Percentiles rank a stretch among this genome's conserved stretches.
phyloP scores from a whole-genome alignment of 1,284 basidiomycete genomes.

The Cutaneotrichosporon sp. region DNA sequence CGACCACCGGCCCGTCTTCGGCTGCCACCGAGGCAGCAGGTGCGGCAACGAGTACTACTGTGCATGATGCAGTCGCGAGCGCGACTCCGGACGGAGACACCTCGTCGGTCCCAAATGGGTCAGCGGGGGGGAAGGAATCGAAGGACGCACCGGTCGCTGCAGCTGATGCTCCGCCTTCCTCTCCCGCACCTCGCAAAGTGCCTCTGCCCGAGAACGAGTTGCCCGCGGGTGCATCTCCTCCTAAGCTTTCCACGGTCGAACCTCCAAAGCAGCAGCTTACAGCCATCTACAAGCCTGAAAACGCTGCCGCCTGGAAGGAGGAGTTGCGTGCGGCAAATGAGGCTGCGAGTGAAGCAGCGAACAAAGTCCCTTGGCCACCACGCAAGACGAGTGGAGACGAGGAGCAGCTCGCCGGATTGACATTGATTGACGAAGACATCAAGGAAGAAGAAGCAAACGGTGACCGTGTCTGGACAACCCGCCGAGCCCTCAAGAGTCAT shows the following conservation, averaged over 20 bases:
- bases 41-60: neutral
- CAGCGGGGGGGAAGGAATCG: neutral
- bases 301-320: slow-evolving; percentile 76
- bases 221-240: slow-evolving; percentile 3
- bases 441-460: slow-evolving; percentile 52
- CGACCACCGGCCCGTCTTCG: neutral
- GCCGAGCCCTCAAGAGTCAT: slow-evolving; percentile 77
- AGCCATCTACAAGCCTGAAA: slow-evolving; percentile 80
- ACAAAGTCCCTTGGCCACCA: slow-evolving; percentile 29
- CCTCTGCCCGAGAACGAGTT: slow-evolving; percentile 20
- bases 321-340: slow-evolving; percentile 49
- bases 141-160: neutral
- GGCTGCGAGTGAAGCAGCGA: slow-evolving; percentile 45
- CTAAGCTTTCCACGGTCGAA: neutral
- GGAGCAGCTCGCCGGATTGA: slow-evolving; percentile 34
- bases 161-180: slow-evolving; percentile 25
- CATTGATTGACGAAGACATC: slow-evolving; percentile 54
- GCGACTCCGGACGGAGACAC: neutral
- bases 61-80: neutral
- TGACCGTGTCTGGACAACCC: slow-evolving; percentile 72
- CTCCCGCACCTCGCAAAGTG: slow-evolving; percentile 26
- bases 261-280: slow-evolving; percentile 57
- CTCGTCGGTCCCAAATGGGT: slow-evolving; percentile 9
- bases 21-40: neutral
- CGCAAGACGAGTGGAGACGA: slow-evolving; percentile 26